Conservation (phyloP, 139 green algal genomes). For the Auxenochlorella protothecoides region DNA sequence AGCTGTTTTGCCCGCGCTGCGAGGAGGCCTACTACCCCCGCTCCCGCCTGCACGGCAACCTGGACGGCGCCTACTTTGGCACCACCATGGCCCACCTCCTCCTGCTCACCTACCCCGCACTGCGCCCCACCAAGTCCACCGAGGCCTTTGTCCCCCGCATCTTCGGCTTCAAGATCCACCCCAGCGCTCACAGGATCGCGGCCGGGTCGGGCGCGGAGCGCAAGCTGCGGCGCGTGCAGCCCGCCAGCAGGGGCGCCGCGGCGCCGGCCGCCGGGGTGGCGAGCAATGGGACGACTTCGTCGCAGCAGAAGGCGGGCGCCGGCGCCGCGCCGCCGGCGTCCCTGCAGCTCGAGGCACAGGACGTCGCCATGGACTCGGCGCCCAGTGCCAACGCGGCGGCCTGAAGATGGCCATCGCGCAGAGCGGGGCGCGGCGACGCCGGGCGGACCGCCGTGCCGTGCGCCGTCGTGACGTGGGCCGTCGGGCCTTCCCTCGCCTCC, state of each 20-base stretch:
- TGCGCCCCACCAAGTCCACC: slow-evolving; percentile 49
- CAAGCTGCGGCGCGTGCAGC: background rate
- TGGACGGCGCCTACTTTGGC: slow-evolving; percentile 83
- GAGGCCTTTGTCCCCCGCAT: slow-evolving; percentile 71
- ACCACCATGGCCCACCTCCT: slow-evolving; percentile 94
- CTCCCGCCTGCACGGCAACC: slow-evolving; percentile 63
- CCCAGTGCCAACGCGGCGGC: no score
- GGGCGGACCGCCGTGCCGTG: no score
- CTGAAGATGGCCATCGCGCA: no score
- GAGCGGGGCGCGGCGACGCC: no score
- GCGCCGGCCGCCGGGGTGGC: background rate
- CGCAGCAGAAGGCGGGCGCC: no score
- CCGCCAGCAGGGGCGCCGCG: background rate
- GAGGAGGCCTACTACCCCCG: slow-evolving; percentile 90
- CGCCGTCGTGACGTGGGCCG: no score
- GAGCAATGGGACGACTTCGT: no score
- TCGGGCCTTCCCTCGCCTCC: no score
- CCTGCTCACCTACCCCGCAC: slow-evolving; percentile 81
- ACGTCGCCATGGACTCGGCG: no score
- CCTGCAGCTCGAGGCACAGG: no score
- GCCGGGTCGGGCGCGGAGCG: no score
- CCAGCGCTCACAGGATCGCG: slow-evolving; percentile 8
- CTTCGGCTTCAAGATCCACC: slow-evolving; percentile 93
- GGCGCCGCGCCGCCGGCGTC: no score
- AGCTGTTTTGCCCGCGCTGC: slow-evolving; percentile 89